Evolutionary conservation across 1,284 basidiomycete species (phyloP), one percentile per base, ranked within the genome.

Genomic region (Anthracocystis panici-leucophaei): DNA sequence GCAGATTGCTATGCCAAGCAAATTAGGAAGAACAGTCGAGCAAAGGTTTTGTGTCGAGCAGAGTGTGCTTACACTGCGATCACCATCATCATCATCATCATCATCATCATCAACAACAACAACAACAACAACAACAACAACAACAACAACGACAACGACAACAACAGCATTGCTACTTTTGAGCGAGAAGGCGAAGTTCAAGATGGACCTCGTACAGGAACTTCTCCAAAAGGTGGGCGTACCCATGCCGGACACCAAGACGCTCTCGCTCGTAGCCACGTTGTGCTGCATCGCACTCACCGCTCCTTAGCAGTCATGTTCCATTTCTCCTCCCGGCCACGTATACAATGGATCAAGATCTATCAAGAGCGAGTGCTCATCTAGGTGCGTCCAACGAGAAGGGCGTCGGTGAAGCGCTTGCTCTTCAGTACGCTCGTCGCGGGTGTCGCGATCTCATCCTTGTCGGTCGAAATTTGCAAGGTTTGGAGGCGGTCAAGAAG

Each of bases 371-470:
- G 92, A 1, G 91, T 95, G 7, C 85, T 94, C 12, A 88, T 95
- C 86, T 95, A 29, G 93, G 94, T 18, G 93, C 91, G 1, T 91
- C 92, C 8, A 79, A 71, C 29, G 63, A 70, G 18, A 91, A 90
- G 46, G 93, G 94, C 0, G 90, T 95, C n/a, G 94, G 94, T 2
- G 88, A 89, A 57, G 88, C 89, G 3, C 88, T 95, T 21, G 93
- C 93, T 1, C 86, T 88, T 16, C 87, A 89, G 65, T 96, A 96
- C 80, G 91, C 92, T 4, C 84, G 87, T 55, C 88, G 92, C 21
- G 93, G 93, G 10, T 92, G 93, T 5, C 87, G 87, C 50, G 88
- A 95, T 84, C 86, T 77, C 11, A 93, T 91, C 82, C 83, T 95
- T 4, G 91, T 95, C 20, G 93, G 92, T 1, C 88, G 94, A 29